These are phyloP conservation scores for Cladosporium velox DNA, from an alignment of 2,329 filamentous ascomycete genomes.

Conservation along the genomic window DNA sequence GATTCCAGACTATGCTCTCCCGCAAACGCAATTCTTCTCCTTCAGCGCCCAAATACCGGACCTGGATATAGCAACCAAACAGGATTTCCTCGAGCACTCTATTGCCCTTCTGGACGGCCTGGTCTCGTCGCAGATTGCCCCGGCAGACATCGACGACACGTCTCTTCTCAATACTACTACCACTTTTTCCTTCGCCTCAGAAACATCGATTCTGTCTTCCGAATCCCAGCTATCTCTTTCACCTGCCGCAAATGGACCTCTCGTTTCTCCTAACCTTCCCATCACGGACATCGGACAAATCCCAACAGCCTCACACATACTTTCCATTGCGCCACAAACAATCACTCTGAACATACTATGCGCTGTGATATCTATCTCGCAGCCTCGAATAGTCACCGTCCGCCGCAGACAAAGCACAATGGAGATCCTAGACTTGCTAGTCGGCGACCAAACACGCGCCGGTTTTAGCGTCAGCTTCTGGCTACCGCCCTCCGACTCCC, in stretches of 20 bases:
- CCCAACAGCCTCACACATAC: conserved; percentile 66
- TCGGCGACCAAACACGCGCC: conserved; percentile 82
- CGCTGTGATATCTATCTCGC: conserved; percentile 71
- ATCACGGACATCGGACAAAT: conserved; percentile 69
- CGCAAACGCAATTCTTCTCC: conserved; percentile 34
- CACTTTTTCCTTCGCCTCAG: conserved; percentile 31
- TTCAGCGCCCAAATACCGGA: conserved; percentile 25
- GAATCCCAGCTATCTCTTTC: conserved; percentile 24
- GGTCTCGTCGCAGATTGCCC: conserved; percentile 60
- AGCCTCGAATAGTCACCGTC: conserved; percentile 68
- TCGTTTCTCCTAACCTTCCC: conserved; percentile 28
- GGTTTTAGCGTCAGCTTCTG: conserved; percentile 85
- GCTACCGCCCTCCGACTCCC: conserved; percentile 55
- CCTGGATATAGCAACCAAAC: conserved; percentile 26
- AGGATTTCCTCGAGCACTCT: conserved; percentile 77
- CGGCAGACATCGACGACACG: conserved; percentile 37
- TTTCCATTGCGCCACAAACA: conserved; percentile 72
- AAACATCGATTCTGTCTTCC: conserved; percentile 30
- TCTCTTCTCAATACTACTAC: conserved; percentile 38
- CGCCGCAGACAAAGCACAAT: conserved; percentile 57
- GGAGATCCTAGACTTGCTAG: conserved; percentile 72
- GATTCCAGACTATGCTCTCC: neutral
- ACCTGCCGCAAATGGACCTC: neutral
- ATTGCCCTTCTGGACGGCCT: conserved; percentile 69
- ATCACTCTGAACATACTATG: conserved; percentile 81